phyloP scores from a whole-genome alignment of 495 filamentous ascomycete genomes.

The Xylaria intraflava region DNA sequence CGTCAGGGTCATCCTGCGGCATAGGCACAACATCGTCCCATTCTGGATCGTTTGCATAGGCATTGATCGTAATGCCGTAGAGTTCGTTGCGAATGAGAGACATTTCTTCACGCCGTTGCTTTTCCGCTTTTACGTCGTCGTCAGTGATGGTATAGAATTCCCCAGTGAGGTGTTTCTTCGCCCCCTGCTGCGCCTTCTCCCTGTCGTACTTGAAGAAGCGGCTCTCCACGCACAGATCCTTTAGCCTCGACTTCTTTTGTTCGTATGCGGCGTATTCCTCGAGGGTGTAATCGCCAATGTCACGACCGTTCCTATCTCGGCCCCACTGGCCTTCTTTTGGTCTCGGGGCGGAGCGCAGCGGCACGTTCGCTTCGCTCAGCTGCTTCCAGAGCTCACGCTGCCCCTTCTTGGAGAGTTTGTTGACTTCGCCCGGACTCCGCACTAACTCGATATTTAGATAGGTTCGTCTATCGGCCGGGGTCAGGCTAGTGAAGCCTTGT shows the following conservation, averaged over 20 bases:
- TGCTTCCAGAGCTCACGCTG: constrained; percentile 45
- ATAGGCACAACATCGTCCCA: constrained; percentile 85
- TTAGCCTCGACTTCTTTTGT: constrained; percentile 23
- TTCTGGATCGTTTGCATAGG: constrained; percentile 61
- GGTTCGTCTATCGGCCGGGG: constrained; percentile 30
- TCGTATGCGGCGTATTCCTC: constrained; percentile 31
- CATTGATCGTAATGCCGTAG: constrained; percentile 36
- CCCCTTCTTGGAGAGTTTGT: constrained; percentile 32
- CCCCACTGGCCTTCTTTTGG: constrained; percentile 33
- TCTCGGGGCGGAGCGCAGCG: constrained; percentile 27
- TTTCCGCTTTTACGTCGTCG: constrained; percentile 41
- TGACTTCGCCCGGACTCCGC: constrained; percentile 21
- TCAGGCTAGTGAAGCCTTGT: constrained; percentile 29
- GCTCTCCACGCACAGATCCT: constrained; percentile 23
- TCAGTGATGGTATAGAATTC: constrained; percentile 27
- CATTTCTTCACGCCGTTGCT: constrained; percentile 37
- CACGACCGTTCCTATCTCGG: constrained; percentile 34
- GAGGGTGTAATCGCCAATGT: constrained; percentile 33
- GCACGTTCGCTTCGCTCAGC: constrained; percentile 40
- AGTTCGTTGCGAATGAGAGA: constrained; percentile 33
- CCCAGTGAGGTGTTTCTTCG: constrained; percentile 8
- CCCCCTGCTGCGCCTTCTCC: constrained; percentile 16
- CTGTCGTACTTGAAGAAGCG: constrained; percentile 23
- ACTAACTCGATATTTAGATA: constrained; percentile 29
- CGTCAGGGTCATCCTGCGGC: constrained; percentile 71